phyloP scores from a whole-genome alignment of 2,329 filamentous ascomycete genomes.

The Cercospora zeae-maydis region DNA sequence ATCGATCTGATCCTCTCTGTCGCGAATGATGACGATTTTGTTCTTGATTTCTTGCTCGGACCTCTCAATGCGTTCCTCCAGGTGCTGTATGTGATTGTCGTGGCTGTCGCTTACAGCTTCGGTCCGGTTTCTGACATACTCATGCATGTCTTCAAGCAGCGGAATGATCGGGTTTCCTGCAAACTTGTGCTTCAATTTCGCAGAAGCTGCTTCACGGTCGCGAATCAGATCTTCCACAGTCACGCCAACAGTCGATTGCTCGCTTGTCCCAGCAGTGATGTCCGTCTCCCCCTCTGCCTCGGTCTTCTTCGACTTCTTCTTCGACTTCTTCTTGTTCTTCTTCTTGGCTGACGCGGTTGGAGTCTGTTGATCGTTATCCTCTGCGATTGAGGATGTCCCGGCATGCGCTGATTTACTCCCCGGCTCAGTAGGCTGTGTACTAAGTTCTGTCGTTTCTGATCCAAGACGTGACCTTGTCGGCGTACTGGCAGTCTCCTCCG shows the following conservation, averaged over 20 bases:
- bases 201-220: conserved; percentile 16
- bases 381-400: conserved; percentile 21
- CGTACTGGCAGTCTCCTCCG: conserved; percentile 19
- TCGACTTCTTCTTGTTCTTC: conserved; percentile 40
- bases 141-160: conserved; percentile 17
- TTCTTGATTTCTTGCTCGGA: conserved; percentile 72
- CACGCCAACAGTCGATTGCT: conserved; percentile 15
- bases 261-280: conserved; percentile 45
- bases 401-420: conserved; percentile 25
- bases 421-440: conserved; percentile 28
- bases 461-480: conserved; percentile 21
- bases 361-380: conserved; percentile 19
- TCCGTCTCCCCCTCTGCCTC: conserved; percentile 74
- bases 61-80: conserved; percentile 38
- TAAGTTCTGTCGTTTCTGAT: conserved; percentile 28
- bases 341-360: conserved; percentile 33
- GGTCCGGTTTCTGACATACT: conserved; percentile 19
- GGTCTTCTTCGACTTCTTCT: conserved; percentile 74
- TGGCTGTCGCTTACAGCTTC: conserved; percentile 21
- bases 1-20: conserved; percentile 87
- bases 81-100: conserved; percentile 23
- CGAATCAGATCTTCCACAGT: conserved; percentile 23
- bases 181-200: conserved; percentile 20
- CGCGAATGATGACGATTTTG: conserved; percentile 66
- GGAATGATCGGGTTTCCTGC: conserved; percentile 25